Evolutionary conservation across 208 protist species (phyloP).

Genomic region (Herpetomonas tarakana): DNA sequence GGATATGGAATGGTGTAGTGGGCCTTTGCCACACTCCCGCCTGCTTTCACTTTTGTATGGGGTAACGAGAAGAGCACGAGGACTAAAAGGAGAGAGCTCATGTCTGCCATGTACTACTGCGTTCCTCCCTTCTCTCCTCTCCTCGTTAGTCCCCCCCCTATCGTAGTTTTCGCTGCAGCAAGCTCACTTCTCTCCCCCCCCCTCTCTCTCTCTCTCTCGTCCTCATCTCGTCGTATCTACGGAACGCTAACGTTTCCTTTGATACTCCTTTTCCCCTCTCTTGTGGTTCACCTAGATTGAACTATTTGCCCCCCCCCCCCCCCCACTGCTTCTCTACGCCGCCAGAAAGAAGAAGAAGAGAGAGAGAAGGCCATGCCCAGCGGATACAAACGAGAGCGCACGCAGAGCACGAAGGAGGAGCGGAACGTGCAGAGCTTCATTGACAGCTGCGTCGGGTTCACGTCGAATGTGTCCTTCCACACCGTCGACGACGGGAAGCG

Average conservation of each 20-base stretch:
- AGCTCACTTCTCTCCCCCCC: too few species aligned
- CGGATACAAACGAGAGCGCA: constrained; percentile 52
- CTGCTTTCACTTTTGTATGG: constrained; percentile 6
- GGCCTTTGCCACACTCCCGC: too few species aligned
- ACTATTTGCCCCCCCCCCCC: constrained; percentile 1
- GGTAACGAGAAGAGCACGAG: too few species aligned
- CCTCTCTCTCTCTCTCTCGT: constrained; percentile 3
- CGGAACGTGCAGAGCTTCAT: constrained; percentile 51
- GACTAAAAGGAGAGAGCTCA: too few species aligned
- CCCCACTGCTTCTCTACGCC: not conserved
- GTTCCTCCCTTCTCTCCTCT: too few species aligned
- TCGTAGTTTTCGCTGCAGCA: too few species aligned
- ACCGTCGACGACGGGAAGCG: constrained; percentile 17
- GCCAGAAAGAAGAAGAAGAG: not conserved
- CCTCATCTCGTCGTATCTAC: not conserved
- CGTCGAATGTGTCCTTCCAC: constrained; percentile 52
- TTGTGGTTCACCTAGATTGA: too few species aligned
- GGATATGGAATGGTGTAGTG: too few species aligned
- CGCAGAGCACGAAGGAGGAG: constrained; percentile 43
- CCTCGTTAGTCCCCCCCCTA: too few species aligned
- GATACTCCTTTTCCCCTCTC: too few species aligned
- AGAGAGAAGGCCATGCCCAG: constrained; percentile 2
- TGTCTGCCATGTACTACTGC: too few species aligned
- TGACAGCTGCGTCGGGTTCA: constrained; percentile 57
- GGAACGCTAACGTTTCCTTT: too few species aligned